Conservation (phyloP, 345 rosid genomes). For the Arabis hirsuta region DNA sequence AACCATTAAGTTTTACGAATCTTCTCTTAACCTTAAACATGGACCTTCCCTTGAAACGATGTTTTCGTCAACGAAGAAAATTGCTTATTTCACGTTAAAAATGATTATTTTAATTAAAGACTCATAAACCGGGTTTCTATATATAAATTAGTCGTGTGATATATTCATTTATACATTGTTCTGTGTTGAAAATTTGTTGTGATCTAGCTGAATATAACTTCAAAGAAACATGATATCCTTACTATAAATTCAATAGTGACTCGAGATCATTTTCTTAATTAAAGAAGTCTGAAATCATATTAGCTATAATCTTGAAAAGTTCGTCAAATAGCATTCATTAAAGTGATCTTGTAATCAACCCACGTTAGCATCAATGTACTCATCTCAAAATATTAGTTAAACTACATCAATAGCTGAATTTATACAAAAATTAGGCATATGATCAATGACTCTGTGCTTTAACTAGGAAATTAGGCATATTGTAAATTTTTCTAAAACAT, state of each 20-base stretch:
- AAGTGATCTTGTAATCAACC: no score
- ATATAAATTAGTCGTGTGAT: not conserved
- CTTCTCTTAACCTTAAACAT: constrained; percentile 17
- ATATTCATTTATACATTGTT: not conserved
- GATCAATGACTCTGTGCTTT: no score
- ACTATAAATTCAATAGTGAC: no score
- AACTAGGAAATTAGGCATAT: no score
- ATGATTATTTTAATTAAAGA: not conserved
- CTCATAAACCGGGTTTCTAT: not conserved
- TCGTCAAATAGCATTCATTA: no score
- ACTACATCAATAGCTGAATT: not conserved
- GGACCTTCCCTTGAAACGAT: constrained; percentile 4
- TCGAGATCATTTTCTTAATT: no score
- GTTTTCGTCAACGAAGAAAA: constrained; percentile 14
- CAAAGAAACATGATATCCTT: no score
- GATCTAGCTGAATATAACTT: not conserved
- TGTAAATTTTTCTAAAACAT: no score
- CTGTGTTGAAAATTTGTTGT: not conserved
- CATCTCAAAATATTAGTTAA: not conserved
- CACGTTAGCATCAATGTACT: no score
- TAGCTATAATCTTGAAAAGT: no score
- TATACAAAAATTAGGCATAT: no score
- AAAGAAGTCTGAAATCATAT: no score
- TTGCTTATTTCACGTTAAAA: not conserved
- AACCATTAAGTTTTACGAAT: constrained; percentile 22